phyloP scores from a whole-genome alignment of 768 basidiomycete genomes.

The Lactifluus echinatus region DNA sequence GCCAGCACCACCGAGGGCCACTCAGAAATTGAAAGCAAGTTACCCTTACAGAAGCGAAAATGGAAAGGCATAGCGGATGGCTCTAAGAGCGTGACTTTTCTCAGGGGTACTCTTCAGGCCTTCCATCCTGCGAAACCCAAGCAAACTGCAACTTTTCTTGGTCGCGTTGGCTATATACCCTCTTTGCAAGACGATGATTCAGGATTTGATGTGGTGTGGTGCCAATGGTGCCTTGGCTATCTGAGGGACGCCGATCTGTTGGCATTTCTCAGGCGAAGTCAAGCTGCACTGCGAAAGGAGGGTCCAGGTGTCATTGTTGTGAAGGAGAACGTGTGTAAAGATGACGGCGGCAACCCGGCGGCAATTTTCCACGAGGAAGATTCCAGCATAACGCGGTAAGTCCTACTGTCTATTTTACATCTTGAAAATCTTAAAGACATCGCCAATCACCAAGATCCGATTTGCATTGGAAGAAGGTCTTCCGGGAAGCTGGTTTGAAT shows the following conservation, averaged over 20 bases:
- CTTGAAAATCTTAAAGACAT: conserved; percentile 8
- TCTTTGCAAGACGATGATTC: conserved; percentile 35
- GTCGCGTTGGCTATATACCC: conserved; percentile 58
- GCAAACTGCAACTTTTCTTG: conserved; percentile 41
- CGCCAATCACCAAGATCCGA: conserved; percentile 54
- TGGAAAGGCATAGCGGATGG: conserved; percentile 65
- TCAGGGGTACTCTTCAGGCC: conserved; percentile 71
- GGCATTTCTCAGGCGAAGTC: conserved; percentile 59
- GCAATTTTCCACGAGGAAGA: conserved; percentile 76
- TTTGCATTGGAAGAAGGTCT: conserved; percentile 67
- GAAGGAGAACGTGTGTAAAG: conserved; percentile 83
- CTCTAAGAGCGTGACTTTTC: conserved; percentile 66
- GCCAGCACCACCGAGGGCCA: conserved; percentile 26
- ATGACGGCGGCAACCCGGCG: conserved; percentile 44
- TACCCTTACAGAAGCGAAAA: conserved; percentile 17
- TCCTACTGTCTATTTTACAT: not conserved
- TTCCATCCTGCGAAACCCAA: conserved; percentile 59
- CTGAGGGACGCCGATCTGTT: conserved; percentile 70
- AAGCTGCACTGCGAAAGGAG: conserved; percentile 46
- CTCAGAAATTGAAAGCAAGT: conserved; percentile 10
- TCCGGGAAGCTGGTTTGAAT: conserved; percentile 61
- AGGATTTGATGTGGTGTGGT: conserved; percentile 89
- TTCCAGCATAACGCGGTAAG: conserved; percentile 80
- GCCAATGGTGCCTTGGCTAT: conserved; percentile 95
- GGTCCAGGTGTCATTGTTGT: conserved; percentile 62